These are phyloP conservation scores for Spencermartinsiella europaea DNA, from an alignment of 805 yeast genomes.

Conservation along the genomic window DNA sequence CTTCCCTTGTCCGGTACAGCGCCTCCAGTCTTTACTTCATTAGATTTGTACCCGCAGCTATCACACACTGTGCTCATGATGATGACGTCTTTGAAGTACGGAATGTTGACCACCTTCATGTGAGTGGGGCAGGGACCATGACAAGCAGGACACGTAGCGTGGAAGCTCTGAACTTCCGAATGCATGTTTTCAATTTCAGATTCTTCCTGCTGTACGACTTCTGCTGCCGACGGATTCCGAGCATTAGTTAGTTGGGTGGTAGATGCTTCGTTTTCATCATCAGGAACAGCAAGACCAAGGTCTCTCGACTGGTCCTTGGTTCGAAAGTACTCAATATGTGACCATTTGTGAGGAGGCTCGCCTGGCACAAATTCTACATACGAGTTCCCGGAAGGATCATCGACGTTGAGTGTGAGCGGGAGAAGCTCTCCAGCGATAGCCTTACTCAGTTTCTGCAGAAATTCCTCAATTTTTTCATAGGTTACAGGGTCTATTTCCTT, in stretches of 20 bases:
- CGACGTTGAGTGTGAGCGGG: slow-evolving; percentile 74
- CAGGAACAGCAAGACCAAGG: slow-evolving; percentile 69
- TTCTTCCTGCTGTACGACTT: slow-evolving; percentile 39
- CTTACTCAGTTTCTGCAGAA: slow-evolving; percentile 55
- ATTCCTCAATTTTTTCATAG: slow-evolving; percentile 64
- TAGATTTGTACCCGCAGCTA: slow-evolving; percentile 89
- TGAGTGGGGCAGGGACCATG: slow-evolving; percentile 78
- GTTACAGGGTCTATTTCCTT: slow-evolving; percentile 67
- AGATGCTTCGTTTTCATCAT: slow-evolving; percentile 52
- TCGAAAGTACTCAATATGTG: slow-evolving; percentile 73
- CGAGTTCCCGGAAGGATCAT: slow-evolving; percentile 96
- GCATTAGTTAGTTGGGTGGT: slow-evolving; percentile 31
- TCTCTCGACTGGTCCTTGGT: slow-evolving; percentile 82
- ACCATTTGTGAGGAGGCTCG: slow-evolving; percentile 87
- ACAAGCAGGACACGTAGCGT: slow-evolving; percentile 91
- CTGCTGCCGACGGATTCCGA: slow-evolving; percentile 28
- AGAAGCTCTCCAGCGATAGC: slow-evolving; percentile 61
- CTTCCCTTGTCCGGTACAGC: slow-evolving; percentile 85
- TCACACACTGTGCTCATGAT: slow-evolving; percentile 94
- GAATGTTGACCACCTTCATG: slow-evolving; percentile 94
- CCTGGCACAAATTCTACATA: slow-evolving; percentile 90
- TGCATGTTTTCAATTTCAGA: slow-evolving; percentile 78
- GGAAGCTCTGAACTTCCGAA: slow-evolving; percentile 90
- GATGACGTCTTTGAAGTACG: slow-evolving; percentile 96
- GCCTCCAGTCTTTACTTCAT: slow-evolving; percentile 98